Percentiles rank a stretch among this genome's conserved stretches.
Evolutionary conservation across 2,329 filamentous ascomycete genomes (phyloP).

Genomic region (Venturia nashicola): DNA sequence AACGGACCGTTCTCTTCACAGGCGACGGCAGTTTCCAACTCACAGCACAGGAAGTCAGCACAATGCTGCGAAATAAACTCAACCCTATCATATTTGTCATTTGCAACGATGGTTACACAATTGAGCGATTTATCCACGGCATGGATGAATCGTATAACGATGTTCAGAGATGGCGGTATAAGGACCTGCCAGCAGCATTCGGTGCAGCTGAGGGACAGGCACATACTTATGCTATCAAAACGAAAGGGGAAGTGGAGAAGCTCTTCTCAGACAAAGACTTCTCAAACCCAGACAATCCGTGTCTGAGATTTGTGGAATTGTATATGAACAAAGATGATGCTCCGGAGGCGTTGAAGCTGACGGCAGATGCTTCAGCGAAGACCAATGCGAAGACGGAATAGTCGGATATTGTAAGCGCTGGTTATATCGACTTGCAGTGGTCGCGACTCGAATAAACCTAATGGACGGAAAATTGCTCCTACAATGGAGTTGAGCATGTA

Average conservation of each 20-base stretch:
- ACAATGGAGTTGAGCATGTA: too few relatives aligned
- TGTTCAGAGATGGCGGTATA: constrained; percentile 62
- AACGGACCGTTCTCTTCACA: constrained; percentile 71
- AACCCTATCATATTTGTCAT: constrained; percentile 75
- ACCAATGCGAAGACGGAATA: constrained; percentile 28
- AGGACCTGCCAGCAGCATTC: constrained; percentile 54
- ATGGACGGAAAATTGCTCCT: too few relatives aligned
- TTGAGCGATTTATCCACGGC: constrained; percentile 80
- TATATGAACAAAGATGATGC: constrained; percentile 73
- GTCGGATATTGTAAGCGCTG: too few relatives aligned
- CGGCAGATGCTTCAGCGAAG: constrained; percentile 57
- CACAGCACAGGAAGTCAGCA: constrained; percentile 72
- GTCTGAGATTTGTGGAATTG: constrained; percentile 63
- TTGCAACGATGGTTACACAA: constrained; percentile 81
- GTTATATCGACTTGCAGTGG: too few relatives aligned
- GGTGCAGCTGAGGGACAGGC: constrained; percentile 46
- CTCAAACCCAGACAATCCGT: constrained; percentile 21
- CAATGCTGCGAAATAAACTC: constrained; percentile 64
- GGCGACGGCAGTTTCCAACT: constrained; percentile 81
- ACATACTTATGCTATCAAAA: constrained; percentile 56
- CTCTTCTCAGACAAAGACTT: constrained; percentile 56
- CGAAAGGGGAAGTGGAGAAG: constrained; percentile 52
- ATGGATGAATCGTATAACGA: constrained; percentile 74
- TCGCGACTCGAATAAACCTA: too few relatives aligned
- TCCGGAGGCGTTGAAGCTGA: constrained; percentile 55